Evolutionary conservation across 108 stramenopile genomes (phyloP).

Genomic region (Discostella pseudostelligera): DNA sequence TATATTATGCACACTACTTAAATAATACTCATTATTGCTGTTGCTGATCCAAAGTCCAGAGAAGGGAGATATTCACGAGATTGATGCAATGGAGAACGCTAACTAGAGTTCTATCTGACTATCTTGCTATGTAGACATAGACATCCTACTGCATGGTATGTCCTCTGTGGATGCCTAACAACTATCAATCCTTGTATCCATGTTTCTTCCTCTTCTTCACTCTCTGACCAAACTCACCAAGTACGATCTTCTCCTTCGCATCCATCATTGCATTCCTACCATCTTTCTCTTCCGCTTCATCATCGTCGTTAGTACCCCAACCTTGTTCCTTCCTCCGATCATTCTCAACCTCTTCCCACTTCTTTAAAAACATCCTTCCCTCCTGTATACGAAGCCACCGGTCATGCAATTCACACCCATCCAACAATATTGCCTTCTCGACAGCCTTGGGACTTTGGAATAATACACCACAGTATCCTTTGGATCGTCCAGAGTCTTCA

Average conservation of each 20-base stretch:
- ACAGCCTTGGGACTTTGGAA: slow-evolving; percentile 74
- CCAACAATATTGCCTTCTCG: slow-evolving; percentile 51
- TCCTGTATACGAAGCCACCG: slow-evolving; percentile 68
- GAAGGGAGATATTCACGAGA: too few species aligned
- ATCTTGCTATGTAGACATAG: too few species aligned
- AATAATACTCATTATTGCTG: too few species aligned
- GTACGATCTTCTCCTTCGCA: not conserved
- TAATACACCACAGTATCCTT: slow-evolving; percentile 77
- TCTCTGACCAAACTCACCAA: slow-evolving; percentile 38
- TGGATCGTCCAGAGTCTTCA: slow-evolving; percentile 73
- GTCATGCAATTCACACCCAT: slow-evolving; percentile 61
- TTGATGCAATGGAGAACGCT: too few species aligned
- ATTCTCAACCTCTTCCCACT: slow-evolving; percentile 54
- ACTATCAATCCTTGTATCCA: slow-evolving; percentile 19
- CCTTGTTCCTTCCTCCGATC: slow-evolving; percentile 4
- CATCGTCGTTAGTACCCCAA: not conserved
- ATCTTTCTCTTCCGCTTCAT: not conserved
- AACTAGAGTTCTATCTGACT: too few species aligned
- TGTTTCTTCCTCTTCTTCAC: slow-evolving; percentile 53
- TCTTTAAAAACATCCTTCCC: slow-evolving; percentile 67
- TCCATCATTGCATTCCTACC: not conserved
- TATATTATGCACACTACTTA: too few species aligned
- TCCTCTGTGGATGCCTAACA: too few species aligned
- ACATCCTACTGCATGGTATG: too few species aligned
- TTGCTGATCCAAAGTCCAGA: too few species aligned